phyloP scores from a whole-genome alignment of 148 eudicot genomes.

The Beta vulgaris region DNA sequence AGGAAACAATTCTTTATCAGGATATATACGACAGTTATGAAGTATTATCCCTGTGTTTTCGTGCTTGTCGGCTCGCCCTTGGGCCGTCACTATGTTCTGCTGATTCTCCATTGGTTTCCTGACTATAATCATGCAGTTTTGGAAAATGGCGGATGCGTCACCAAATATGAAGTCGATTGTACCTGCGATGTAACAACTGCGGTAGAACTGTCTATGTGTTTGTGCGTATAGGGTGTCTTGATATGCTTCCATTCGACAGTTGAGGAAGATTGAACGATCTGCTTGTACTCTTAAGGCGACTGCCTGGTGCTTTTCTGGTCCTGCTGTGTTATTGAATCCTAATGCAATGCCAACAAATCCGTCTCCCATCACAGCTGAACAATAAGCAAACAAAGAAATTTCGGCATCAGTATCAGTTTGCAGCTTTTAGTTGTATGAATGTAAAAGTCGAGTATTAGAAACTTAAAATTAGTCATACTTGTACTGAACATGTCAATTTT shows the following conservation, averaged over 20 bases:
- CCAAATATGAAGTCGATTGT: conserved; percentile 74
- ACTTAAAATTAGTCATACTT: too few species aligned
- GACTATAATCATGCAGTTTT: conserved; percentile 50
- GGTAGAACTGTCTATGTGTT: conserved; percentile 63
- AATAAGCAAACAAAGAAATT: background rate
- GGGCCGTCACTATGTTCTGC: conserved; percentile 62
- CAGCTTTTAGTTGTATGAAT: too few species aligned
- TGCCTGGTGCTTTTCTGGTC: conserved; percentile 74
- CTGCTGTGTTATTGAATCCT: conserved; percentile 78
- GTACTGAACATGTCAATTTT: too few species aligned
- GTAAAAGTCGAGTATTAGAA: too few species aligned
- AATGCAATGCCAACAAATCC: conserved; percentile 67
- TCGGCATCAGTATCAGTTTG: background rate
- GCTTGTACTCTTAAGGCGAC: conserved; percentile 76
- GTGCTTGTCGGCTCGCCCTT: conserved; percentile 48
- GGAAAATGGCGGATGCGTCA: conserved; percentile 62
- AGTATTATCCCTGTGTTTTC: conserved; percentile 58
- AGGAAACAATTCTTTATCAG: conserved; percentile 41
- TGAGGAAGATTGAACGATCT: conserved; percentile 60
- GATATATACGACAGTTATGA: conserved; percentile 53
- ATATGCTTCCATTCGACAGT: conserved; percentile 70
- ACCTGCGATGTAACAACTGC: conserved; percentile 59
- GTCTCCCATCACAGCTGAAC: conserved; percentile 59
- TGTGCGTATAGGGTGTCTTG: conserved; percentile 67
- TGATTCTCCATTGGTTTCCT: conserved; percentile 56